Percentiles rank a stretch among this genome's conserved stretches.
Conservation (phyloP, 2,329 filamentous ascomycete genomes). For the Aureobasidium musti region DNA sequence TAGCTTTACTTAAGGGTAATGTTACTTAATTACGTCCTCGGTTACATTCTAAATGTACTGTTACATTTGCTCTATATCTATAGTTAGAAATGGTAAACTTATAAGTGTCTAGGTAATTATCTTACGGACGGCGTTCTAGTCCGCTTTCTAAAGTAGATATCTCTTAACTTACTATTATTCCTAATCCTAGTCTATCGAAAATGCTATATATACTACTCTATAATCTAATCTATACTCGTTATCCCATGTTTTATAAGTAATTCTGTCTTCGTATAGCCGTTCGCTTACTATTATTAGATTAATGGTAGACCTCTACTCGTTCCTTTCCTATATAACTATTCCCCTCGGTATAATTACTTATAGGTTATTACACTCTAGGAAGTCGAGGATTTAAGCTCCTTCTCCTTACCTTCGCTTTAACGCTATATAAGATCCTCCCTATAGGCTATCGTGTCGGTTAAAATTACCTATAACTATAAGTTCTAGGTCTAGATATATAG, state of each 20-base stretch:
- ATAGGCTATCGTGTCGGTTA: conserved; percentile 35
- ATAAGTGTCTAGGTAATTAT: background rate
- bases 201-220: too few relatives aligned
- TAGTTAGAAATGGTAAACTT: background rate
- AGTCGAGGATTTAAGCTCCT: too few relatives aligned
- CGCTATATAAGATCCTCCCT: too few relatives aligned
- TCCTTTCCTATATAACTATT: background rate
- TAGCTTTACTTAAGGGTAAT: conserved; percentile 36
- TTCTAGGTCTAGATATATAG: background rate
- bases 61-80: conserved; percentile 3
- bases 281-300: background rate
- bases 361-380: background rate
- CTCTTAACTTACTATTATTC: background rate
- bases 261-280: background rate
- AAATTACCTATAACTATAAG: conserved; percentile 26
- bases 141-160: background rate
- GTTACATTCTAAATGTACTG: conserved; percentile 3
- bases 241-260: conserved; percentile 33
- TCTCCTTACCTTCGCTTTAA: too few relatives aligned
- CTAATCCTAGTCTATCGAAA: too few relatives aligned
- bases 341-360: background rate
- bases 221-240: too few relatives aligned
- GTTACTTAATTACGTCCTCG: conserved; percentile 30
- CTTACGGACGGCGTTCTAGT: background rate
- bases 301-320: background rate